Base-by-base conservation (phyloP, 2,329 filamentous ascomycete genomes). In the Fusarium avenaceum region DNA sequence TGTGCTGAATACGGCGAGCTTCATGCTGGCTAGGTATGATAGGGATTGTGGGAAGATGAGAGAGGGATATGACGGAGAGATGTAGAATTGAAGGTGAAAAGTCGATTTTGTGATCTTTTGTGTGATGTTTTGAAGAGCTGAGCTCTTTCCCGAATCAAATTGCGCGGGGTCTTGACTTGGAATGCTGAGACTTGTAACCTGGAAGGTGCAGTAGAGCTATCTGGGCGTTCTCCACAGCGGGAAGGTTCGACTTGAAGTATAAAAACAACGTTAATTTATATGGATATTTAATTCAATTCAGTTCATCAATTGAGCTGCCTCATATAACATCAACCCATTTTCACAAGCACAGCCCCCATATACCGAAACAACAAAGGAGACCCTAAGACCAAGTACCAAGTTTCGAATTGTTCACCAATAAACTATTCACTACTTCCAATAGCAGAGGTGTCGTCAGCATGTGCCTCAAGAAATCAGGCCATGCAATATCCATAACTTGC, bases 1-100 rank as follows among this genome's bases (percentile, higher is more conserved):
- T 56, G 87, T 80, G 78, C 86, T 89, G 79, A 90, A 91, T 63
- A 91, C 82, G 67, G 86, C 84, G 74, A 91, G 80, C 76, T 86
- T 87, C 84, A 88, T 86, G 53, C 26, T 73, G 54, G 14, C 6
- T 39, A 6, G 28, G n/a, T 20, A 19, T 38, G 32, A 26, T 26
- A n/a, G 7, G 45, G 11, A 49, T 8, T 20, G 24, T 15, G 38
- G 15, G 2, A 14, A 5, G 26, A 17, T 15, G 38, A 17, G 15
- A 19, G 26, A 15, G 20, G 52, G 11, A 42, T 14, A 30, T 40
- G n/a, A 26, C n/a, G 8, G 32, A 28, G 38, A 14, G 50, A 33
- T 44, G 26, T 10, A 40, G 19, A 61, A 15, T 35, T 8, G 11
- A 45, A 20, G 3, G 17, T 39, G 28, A 30, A 35, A 24, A 11